Evolutionary conservation across 305 asterid species (phyloP), one percentile per base, ranked within the genome.

Genomic region (Fraxinus latifolia): DNA sequence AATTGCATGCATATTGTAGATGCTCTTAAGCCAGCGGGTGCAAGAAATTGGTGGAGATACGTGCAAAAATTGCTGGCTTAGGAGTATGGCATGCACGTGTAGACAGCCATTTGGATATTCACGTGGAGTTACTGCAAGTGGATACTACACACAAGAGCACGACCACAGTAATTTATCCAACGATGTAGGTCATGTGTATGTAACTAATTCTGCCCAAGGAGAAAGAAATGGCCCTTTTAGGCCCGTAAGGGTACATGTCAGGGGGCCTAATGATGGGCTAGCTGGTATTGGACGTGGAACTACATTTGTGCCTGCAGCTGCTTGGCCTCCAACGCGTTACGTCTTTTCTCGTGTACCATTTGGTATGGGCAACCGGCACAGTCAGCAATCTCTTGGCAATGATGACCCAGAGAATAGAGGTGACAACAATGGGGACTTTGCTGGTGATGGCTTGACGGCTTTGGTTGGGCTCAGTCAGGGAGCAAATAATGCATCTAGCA

Each of bases 261-360:
- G 98, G 83, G 97, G 97, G 60, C 92, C 94, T 23, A 87, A 86
- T 84, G 99, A 94, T 89, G 99, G 99, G 80, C 86, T 96, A 84
- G 98, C 98, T 76, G 99, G 97, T 81, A 90, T 96, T 82, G 99
- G 99, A 60, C 94, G 95, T 33, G 99, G 99, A 74, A 87, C 91
- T 77, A 87, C 97, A 37, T 92, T 88, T 88, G 96, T 90, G 50
- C 97, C 97, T 83, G 88, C 95, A 77, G 86, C 95, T 82, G 91
- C 96, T 84, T 94, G 97, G 97, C 91, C 99, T 60, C 97, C 99
- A 34, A 94, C 99, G 74, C 98, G 99, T 84, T 93, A 92, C 81
- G 99, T 96, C 73, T 96, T 91, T 87, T 94, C 99, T 87, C 99
- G 99, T 72, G 98, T 96, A 77, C 99, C 99, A 19, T 87, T 91